Conservation (phyloP, 2,329 filamentous ascomycete genomes). For the Sporothrix phasma region DNA sequence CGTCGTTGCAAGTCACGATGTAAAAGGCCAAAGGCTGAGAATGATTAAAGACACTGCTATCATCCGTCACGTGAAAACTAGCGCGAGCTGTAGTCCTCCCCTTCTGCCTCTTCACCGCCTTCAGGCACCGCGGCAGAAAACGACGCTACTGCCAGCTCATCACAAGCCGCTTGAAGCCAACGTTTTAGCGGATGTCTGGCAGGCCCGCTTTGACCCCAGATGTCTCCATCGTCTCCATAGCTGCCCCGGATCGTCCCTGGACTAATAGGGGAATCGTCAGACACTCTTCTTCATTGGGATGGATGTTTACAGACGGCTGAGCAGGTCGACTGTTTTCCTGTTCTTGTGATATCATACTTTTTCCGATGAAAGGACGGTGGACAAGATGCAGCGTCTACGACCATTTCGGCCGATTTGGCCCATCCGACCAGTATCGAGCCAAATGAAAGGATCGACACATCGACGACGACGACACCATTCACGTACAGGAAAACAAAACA, state of each 20-base stretch:
- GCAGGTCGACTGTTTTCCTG: too few species aligned
- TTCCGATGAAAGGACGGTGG: too few species aligned
- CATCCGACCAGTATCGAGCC: not conserved
- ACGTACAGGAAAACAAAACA: not conserved
- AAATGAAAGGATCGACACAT: not conserved
- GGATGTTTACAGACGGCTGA: not conserved
- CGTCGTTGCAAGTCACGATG: not conserved
- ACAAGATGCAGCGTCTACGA: not conserved
- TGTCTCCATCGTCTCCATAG: not conserved
- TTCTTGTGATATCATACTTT: not conserved
- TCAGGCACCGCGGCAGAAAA: not conserved
- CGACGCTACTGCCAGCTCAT: not conserved
- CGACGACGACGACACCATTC: not conserved
- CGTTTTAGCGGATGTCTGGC: not conserved
- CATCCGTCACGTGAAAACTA: not conserved
- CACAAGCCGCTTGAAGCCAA: not conserved
- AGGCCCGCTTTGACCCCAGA: not conserved
- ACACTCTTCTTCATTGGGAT: not conserved
- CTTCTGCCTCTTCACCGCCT: not conserved
- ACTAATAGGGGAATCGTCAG: not conserved
- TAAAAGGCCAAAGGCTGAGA: not conserved
- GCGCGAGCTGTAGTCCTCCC: not conserved
- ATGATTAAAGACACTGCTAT: not conserved
- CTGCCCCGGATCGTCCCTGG: constrained; percentile 1
- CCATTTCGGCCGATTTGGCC: not conserved